Percentiles rank a stretch among this genome's conserved stretches.
Conservation (phyloP, 441 rosid genomes). For the Eruca vesicaria region DNA sequence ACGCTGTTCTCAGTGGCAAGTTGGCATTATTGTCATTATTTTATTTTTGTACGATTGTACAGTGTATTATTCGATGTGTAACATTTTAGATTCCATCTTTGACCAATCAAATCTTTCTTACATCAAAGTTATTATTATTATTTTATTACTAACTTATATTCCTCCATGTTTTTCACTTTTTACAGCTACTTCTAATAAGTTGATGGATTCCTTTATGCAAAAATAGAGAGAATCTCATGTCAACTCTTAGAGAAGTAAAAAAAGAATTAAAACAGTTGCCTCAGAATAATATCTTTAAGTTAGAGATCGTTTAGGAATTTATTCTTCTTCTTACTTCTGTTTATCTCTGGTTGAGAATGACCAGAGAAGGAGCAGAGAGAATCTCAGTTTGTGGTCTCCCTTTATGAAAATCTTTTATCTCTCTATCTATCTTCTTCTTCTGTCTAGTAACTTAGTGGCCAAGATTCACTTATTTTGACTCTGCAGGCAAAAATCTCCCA, state of each 20-base stretch:
- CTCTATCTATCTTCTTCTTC: slow-evolving; percentile 22
- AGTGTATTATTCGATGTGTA: slow-evolving; percentile 5
- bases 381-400: slow-evolving; percentile 34
- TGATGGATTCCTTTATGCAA: slow-evolving; percentile 25
- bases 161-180: background rate
- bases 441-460: slow-evolving; percentile 29
- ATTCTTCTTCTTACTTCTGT: slow-evolving; percentile 13
- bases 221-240: slow-evolving; percentile 29
- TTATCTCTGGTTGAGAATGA: slow-evolving; percentile 32
- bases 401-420: slow-evolving; percentile 20
- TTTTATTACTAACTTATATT: background rate
- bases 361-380: slow-evolving; percentile 16
- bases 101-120: slow-evolving; percentile 20
- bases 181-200: slow-evolving; percentile 16
- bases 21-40: slow-evolving; percentile 18
- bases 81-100: slow-evolving; percentile 22
- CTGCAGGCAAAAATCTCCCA: slow-evolving; percentile 11
- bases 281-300: background rate
- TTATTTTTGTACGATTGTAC: background rate
- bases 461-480: slow-evolving; percentile 30
- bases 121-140: background rate
- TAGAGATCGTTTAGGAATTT: slow-evolving; percentile 16
- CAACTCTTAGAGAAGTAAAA: background rate
- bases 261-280: background rate
- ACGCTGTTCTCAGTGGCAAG: slow-evolving; percentile 11